Evolutionary conservation across 2,329 filamentous ascomycete genomes (phyloP).

Genomic region (Sarocladiaceae sp.): DNA sequence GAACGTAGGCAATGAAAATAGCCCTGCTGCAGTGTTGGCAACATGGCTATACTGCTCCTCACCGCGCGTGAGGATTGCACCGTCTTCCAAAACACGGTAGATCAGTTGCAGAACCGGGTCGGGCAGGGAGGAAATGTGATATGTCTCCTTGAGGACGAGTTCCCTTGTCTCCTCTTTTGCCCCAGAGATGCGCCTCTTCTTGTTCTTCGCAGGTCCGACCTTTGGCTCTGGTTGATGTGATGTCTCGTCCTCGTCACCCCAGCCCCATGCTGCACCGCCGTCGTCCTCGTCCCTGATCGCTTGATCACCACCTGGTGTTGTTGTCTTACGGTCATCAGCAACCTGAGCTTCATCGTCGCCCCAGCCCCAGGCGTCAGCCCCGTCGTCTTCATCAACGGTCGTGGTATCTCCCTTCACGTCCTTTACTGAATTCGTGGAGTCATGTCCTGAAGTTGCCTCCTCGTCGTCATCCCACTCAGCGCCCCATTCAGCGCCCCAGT

Average conservation of each 20-base stretch:
- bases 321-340: too few relatives aligned
- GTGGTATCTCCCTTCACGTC: constrained; percentile 11
- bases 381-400: constrained; percentile 31
- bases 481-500: constrained; percentile 75
- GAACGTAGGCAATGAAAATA: constrained; percentile 67
- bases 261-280: constrained; percentile 70
- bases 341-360: constrained; percentile 50
- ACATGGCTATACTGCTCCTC: constrained; percentile 51
- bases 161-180: constrained; percentile 44
- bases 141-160: constrained; percentile 75
- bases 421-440: too few relatives aligned
- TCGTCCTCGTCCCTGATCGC: constrained; percentile 44
- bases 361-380: constrained; percentile 65
- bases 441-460: constrained; percentile 26
- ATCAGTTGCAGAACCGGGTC: constrained; percentile 68
- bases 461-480: constrained; percentile 73
- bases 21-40: constrained; percentile 58
- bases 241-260: constrained; percentile 61
- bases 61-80: constrained; percentile 50
- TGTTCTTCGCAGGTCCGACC: constrained; percentile 13
- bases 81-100: constrained; percentile 52
- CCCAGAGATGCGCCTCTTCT: constrained; percentile 13
- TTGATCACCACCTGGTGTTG: not conserved
- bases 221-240: constrained; percentile 18
- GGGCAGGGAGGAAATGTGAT: constrained; percentile 83